Conservation (phyloP, 23 red algal genomes). For the Gracilaria caudata region DNA sequence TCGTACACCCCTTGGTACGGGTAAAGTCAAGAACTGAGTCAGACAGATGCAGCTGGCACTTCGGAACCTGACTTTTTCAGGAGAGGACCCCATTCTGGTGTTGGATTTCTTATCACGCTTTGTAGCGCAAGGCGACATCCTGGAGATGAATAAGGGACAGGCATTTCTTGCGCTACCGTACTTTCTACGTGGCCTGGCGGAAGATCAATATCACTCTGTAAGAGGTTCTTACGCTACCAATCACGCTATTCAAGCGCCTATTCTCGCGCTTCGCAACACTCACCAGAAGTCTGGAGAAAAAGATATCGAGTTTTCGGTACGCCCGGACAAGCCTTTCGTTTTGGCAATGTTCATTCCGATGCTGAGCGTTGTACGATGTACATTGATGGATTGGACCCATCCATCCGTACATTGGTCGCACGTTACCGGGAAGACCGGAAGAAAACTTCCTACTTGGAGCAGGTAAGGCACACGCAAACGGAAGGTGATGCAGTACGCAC, state of each 20-base stretch:
- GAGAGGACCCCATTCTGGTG: conserved; percentile 20
- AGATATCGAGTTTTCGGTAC: conserved; percentile 8
- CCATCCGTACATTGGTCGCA: not conserved
- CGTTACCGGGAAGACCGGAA: not conserved
- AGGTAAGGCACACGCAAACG: not conserved
- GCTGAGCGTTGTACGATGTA: not conserved
- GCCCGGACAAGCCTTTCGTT: not conserved
- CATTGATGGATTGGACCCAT: not conserved
- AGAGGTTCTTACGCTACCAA: not conserved
- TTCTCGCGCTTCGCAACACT: not conserved
- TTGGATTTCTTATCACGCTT: conserved; percentile 12
- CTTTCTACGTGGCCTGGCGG: conserved; percentile 1
- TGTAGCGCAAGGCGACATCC: not conserved
- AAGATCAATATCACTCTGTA: not conserved
- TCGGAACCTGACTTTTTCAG: not conserved
- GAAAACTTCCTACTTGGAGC: not conserved
- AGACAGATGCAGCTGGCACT: conserved; percentile 7
- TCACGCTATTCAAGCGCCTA: not conserved
- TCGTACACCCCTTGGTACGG: too few species aligned
- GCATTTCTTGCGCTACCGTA: conserved; percentile 35
- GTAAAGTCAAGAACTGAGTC: not conserved
- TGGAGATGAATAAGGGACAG: conserved; percentile 1
- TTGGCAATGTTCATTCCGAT: not conserved
- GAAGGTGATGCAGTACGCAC: not conserved
- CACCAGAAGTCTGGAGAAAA: not conserved